Evolutionary conservation across 148 eudicot genomes (phyloP).

Genomic region (Hydrangea macrophylla): DNA sequence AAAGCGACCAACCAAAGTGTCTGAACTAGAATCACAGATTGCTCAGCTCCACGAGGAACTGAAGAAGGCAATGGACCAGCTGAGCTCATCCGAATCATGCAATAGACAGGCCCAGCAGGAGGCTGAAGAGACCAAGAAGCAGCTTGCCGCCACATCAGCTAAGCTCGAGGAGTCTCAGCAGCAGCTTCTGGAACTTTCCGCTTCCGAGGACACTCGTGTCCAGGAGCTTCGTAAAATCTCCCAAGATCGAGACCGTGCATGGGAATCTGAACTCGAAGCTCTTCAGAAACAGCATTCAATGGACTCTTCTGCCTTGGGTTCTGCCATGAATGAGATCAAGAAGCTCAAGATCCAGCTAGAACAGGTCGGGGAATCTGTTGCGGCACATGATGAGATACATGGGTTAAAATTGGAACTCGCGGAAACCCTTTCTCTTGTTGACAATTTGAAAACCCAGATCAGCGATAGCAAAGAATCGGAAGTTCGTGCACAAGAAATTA

Average conservation of each 20-base stretch:
- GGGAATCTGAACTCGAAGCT: conserved; percentile 85
- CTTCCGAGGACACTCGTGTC: conserved; percentile 57
- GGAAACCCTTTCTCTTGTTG: conserved; percentile 48
- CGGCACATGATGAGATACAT: conserved; percentile 50
- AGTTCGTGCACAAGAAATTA: conserved; percentile 41
- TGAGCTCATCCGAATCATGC: conserved; percentile 49
- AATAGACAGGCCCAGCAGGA: conserved; percentile 65
- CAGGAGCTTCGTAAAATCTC: conserved; percentile 74
- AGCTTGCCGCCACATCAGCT: conserved; percentile 43
- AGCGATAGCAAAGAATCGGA: conserved; percentile 52
- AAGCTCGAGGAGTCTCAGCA: conserved; percentile 59
- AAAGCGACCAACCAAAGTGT: conserved; percentile 40
- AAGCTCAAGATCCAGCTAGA: conserved; percentile 65
- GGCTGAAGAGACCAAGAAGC: conserved; percentile 65
- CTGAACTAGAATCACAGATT: conserved; percentile 66
- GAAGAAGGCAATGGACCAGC: conserved; percentile 65
- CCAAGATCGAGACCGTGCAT: conserved; percentile 78
- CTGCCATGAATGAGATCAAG: conserved; percentile 67
- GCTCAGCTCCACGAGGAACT: conserved; percentile 70
- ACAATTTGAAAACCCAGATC: conserved; percentile 48
- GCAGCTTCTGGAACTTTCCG: conserved; percentile 62
- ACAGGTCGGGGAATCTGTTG: conserved; percentile 50
- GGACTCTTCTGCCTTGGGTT: conserved; percentile 67
- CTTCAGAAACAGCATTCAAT: conserved; percentile 66
- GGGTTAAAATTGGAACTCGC: conserved; percentile 48